Percentiles rank a stretch among this genome's conserved stretches.
phyloP scores from a whole-genome alignment of 2,329 filamentous ascomycete genomes.

The Apiospora sp. region DNA sequence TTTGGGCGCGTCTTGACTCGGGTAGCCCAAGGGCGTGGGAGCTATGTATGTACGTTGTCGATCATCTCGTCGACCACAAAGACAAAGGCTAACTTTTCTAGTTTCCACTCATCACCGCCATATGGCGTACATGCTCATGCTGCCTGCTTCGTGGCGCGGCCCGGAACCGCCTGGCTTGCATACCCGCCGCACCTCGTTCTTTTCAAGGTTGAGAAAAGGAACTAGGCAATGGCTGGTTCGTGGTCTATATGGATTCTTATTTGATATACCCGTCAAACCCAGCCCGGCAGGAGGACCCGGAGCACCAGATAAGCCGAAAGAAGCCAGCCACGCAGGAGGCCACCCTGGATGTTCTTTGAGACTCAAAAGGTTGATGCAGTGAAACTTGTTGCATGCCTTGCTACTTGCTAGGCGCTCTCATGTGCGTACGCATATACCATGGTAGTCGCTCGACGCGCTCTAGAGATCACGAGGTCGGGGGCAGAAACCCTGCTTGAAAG shows the following conservation, averaged over 20 bases:
- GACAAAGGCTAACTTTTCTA: not conserved
- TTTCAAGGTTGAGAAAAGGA: conserved; percentile 6
- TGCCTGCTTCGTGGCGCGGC: conserved; percentile 7
- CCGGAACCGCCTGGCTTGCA: not conserved
- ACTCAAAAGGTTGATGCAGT: not conserved
- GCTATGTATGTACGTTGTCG: not conserved
- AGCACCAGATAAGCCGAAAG: conserved; percentile 4
- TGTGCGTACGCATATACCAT: not conserved
- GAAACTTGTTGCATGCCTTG: conserved; percentile 10
- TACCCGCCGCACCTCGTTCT: not conserved
- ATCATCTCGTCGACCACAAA: not conserved
- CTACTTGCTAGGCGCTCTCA: not conserved
- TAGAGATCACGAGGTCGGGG: not conserved
- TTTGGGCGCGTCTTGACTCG: not conserved
- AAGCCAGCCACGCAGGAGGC: not conserved
- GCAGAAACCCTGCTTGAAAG: conserved; percentile 2
- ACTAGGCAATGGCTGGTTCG: not conserved
- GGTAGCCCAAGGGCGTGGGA: not conserved
- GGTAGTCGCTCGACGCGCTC: not conserved
- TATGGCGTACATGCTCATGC: not conserved
- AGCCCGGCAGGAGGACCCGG: not conserved
- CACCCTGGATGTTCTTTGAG: not conserved
- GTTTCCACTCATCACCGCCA: not conserved
- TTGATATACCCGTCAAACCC: not conserved
- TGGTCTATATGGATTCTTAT: not conserved